Evolutionary conservation across 768 basidiomycete species (phyloP), one percentile per base, ranked within the genome.

Genomic region (Pleurotus platypus): DNA sequence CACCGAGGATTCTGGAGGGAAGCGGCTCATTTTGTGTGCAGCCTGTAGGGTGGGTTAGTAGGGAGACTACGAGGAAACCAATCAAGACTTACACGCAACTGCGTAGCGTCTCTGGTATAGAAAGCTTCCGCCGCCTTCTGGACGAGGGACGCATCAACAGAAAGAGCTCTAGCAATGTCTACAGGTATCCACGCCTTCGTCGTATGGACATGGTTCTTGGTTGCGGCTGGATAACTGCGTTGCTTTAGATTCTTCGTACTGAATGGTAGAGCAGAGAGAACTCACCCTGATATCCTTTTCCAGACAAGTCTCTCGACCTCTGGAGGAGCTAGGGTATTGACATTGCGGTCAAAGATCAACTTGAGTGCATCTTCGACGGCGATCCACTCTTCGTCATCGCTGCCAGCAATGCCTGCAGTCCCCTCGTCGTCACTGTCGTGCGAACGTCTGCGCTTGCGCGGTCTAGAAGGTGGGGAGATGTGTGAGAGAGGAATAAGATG

Each of bases 101-200:
- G 94, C 12, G 88, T 76, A 1, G 91, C 90, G 75, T 98, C 97
- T 54, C 97, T 82, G 3, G 94, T 97, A 69, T 99, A 99, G 69
- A 99, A 99, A 3, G 90, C 82, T 70, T 95, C 94, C 2, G 90
- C 81, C 0, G 95, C 90, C 64, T 86, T 89, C 63, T 98, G 94
- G 13, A 95, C 77, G 12, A 99, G 79, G 2, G 78, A 71, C 0
- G 87, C 88, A 59, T 85, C 75, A 8, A 75, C 70, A 5, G 75
- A 67, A 27, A 99, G 75, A 0, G 90, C 87, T 64, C 80, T 85
- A 3, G 88, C 90, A 54, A 98, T 82, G 54, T 93, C 90, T 13
- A 75, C 60, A 4, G 97, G 94, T 6, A 99, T 69, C 64, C 89
- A 90, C 1, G 84, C 90, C 59, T 87, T 86, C 0, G 94, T 85